Evolutionary conservation across 306 rosid species (phyloP), one percentile per base, ranked within the genome.

Genomic region (Macrotyloma uniflorum): DNA sequence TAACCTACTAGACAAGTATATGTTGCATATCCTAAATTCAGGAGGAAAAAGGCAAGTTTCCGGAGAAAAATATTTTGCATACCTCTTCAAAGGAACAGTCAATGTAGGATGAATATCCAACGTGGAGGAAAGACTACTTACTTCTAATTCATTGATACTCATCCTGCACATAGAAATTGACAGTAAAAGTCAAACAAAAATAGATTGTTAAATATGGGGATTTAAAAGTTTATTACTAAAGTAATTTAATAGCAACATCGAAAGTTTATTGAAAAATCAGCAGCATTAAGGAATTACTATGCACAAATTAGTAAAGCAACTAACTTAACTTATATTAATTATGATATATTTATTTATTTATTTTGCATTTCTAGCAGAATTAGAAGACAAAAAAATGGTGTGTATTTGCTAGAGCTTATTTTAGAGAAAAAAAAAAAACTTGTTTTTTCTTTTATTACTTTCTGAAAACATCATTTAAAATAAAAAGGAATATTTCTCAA

Each of bases 11-110:
- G 28, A 49, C 30, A 50, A 77, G 53, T 45, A 71, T 61, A 50
- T 46, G 26, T 42, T 54, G 74, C 74, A 47, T 82, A 92, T 68
- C 33, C 70, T 49, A 78, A 64, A 69, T 45, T 74, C 46, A 64
- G 58, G 46, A 82, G 15, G 15, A 42, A 42, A 46, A 8, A 53
- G 33, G 61, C 14, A 68, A 82, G 32, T 36, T 20, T 16, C 30
- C 49, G 7, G 24, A 22, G 46, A 64, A 74, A 40, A 28, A 53
- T 62, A 57, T 33, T 58, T 46, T 55, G 65, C 71, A 40, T 87
- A 94, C 98, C 95, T 92, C 82, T 80, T 95, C 57, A 91, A 45
- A 84, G 93, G 97, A 86, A 88, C 89, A 14, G 90, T 55, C 32
- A 89, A 74, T 33, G 88, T 80, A 42, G 92, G 83, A 43, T 88